A percentile compares a stretch with the other conserved stretches of the same genome.
Evolutionary conservation across 2,329 filamentous ascomycete genomes (phyloP).

Genomic region (Ceratocystis smalleyi): DNA sequence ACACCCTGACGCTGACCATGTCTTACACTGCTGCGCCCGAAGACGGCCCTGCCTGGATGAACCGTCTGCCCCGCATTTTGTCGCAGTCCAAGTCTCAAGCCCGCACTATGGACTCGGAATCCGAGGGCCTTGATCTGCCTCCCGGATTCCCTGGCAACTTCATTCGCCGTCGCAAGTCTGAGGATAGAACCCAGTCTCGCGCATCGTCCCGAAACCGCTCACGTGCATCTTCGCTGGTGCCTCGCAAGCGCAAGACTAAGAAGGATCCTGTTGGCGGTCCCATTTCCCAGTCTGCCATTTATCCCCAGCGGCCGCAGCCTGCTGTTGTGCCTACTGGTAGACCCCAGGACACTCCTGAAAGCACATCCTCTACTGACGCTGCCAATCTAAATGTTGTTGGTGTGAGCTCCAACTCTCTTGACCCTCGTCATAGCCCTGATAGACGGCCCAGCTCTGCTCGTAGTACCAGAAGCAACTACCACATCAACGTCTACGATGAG

Average conservation of each 20-base stretch:
- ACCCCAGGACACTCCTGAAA: background rate
- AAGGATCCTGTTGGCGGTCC: constrained; percentile 65
- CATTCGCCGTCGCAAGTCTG: constrained; percentile 44
- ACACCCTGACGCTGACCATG: constrained; percentile 86
- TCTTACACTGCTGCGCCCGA: constrained; percentile 87
- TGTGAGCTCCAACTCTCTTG: background rate
- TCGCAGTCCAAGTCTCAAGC: constrained; percentile 64
- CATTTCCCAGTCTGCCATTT: constrained; percentile 78
- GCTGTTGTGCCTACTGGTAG: constrained; percentile 1
- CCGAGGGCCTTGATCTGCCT: constrained; percentile 44
- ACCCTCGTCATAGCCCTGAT: background rate
- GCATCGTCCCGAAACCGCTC: constrained; percentile 15
- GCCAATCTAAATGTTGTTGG: constrained; percentile 2
- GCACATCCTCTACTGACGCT: constrained; percentile 6
- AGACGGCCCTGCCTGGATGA: constrained; percentile 88
- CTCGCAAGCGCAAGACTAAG: constrained; percentile 47
- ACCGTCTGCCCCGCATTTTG: constrained; percentile 60
- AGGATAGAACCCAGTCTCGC: constrained; percentile 14
- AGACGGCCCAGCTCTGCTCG: constrained; percentile 20
- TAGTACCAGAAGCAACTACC: constrained; percentile 16
- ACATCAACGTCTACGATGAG: constrained; percentile 63
- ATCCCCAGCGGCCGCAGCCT: constrained; percentile 34
- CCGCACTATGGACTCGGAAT: constrained; percentile 67
- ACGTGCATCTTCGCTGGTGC: constrained; percentile 26
- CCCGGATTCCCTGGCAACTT: constrained; percentile 62